Percentiles rank a stretch among this genome's conserved stretches.
phyloP scores from a whole-genome alignment of 331 rosid genomes.

The Ulmus americana region DNA sequence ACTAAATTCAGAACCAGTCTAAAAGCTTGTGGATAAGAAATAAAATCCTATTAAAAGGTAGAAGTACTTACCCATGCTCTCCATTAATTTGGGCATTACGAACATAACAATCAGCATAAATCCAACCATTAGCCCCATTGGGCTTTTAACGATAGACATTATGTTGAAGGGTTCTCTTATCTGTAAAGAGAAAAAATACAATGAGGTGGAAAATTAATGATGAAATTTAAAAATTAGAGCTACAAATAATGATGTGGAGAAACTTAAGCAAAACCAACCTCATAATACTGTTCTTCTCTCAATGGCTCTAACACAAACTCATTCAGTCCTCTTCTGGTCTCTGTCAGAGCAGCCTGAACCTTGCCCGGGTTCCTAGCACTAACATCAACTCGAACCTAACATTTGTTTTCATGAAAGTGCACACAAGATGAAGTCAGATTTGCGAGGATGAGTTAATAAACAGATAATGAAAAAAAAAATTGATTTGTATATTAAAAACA shows the following conservation, averaged over 20 bases:
- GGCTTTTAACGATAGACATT: constrained; percentile 87
- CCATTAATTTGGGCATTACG: constrained; percentile 93
- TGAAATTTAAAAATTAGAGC: constrained; percentile 4
- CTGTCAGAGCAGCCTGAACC: constrained; percentile 93
- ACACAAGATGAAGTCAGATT: constrained; percentile 6
- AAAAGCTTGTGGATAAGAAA: constrained; percentile 1
- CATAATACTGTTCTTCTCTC: constrained; percentile 76
- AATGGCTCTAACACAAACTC: constrained; percentile 89
- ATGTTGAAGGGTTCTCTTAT: constrained; percentile 83
- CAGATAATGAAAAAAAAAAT: constrained; percentile 3
- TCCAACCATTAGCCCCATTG: constrained; percentile 99
- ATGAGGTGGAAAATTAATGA: constrained; percentile 18
- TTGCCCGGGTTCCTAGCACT: constrained; percentile 96
- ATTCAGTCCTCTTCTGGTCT: constrained; percentile 68
- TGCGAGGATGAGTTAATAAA: background rate
- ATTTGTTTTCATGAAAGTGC: constrained; percentile 3
- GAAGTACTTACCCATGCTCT: constrained; percentile 73
- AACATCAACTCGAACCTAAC: constrained; percentile 93
- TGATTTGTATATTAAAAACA: constrained; percentile 22
- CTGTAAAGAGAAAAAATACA: constrained; percentile 39
- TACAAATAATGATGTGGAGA: background rate
- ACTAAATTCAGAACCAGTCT: constrained; percentile 9
- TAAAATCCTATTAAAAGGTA: constrained; percentile 9
- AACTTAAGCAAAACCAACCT: constrained; percentile 44
- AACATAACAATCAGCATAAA: constrained; percentile 91